These are phyloP conservation scores for Diaporthe vaccinii DNA, from an alignment of 2,329 filamentous ascomycete species.

Conservation along the genomic window DNA sequence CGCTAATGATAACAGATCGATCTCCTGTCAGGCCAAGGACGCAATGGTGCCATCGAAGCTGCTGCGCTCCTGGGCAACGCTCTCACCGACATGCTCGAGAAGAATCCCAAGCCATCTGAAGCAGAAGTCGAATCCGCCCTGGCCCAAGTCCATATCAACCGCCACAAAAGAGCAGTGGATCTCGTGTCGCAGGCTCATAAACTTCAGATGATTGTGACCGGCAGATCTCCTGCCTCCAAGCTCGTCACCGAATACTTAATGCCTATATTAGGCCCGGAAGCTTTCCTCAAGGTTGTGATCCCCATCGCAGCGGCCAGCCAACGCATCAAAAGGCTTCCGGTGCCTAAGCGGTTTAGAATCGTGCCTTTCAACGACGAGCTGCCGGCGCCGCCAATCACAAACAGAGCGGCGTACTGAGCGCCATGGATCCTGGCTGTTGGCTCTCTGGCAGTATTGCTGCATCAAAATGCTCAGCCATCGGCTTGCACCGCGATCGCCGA, in stretches of 20 bases:
- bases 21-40: not conserved
- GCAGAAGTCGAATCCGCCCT: not conserved
- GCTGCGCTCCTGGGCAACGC: not conserved
- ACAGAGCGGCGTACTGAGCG: not conserved
- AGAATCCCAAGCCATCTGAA: not conserved
- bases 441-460: not conserved
- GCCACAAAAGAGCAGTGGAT: not conserved
- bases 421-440: not conserved
- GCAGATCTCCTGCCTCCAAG: not conserved
- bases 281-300: not conserved
- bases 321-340: not conserved
- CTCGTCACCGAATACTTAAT: not conserved
- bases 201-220: not conserved
- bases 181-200: not conserved
- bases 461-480: not conserved
- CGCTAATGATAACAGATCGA: not conserved
- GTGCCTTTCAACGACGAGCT: conserved; percentile 9
- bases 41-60: not conserved
- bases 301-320: not conserved
- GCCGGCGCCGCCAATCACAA: not conserved
- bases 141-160: not conserved
- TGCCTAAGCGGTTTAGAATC: not conserved
- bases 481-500: not conserved
- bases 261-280: not conserved
- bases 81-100: not conserved